Conservation (phyloP, 169 alveolate species). For the Plasmodium coatneyi region DNA sequence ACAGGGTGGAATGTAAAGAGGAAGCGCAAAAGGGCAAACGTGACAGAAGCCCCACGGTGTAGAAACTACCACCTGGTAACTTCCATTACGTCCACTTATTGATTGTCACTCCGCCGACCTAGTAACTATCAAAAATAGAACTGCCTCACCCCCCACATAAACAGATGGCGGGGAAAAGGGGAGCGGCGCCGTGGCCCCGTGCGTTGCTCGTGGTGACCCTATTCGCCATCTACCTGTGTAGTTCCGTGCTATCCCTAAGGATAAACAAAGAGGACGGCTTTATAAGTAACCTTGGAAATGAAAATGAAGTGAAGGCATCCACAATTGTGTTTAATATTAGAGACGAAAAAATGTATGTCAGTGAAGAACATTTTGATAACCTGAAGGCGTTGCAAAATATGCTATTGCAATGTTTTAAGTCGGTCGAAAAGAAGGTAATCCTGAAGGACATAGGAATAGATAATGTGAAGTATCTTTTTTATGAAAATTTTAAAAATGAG, state of each 20-base stretch:
- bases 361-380: slow-evolving; percentile 7
- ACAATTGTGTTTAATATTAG: neutral
- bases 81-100: neutral
- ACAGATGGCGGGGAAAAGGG: neutral
- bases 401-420: neutral
- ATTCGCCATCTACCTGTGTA: neutral
- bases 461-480: neutral
- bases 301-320: neutral
- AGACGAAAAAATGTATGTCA: neutral
- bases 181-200: neutral
- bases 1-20: neutral
- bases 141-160: neutral
- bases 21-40: neutral
- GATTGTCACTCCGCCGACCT: neutral
- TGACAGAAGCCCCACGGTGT: neutral
- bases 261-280: neutral
- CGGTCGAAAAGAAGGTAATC: neutral
- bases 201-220: neutral
- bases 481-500: slow-evolving; percentile 29
- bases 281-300: neutral
- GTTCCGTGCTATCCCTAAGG: neutral
- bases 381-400: slow-evolving; percentile 8
- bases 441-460: slow-evolving; percentile 7
- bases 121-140: neutral
- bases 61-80: neutral